Evolutionary conservation across 225 moss, liverwort and hornwort species (phyloP), one percentile per base, ranked within the genome.

Genomic region (Anthoceros angustus): DNA sequence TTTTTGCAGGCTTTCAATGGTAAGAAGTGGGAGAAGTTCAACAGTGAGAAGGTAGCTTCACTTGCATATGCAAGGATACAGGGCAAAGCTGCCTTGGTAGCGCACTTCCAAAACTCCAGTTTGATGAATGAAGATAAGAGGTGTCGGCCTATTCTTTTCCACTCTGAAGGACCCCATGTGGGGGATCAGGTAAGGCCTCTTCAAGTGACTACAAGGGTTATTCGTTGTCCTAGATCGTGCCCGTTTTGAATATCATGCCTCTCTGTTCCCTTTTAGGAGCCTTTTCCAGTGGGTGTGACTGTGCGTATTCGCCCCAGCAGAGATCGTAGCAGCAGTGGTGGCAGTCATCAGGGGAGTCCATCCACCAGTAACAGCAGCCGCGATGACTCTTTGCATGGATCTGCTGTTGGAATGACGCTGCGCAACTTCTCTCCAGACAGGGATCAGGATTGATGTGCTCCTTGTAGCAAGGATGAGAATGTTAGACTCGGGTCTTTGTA

Each of bases 71-170:
- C 95, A 10, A 85, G 95, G 39, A 98, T 98, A 63, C 95, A 98
- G 80, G 95, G 95, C n/a, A 98, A 98, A 73, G 88, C 95, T 70
- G 95, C 95, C 38, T 84, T 98, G 42, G 91, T 91, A 6, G 91
- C 88, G 39, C 95, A 91, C 64, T 98, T 98, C 64, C 95, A 98
- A 61, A 98, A 98, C 75, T 98, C 91, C 15, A 88, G 88, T 79
- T 76, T 98, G 48, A 91, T 98, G 91, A 91, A 98, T 75, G 95
- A 98, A 77, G 95, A 98, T 69, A 98, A 98, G 65, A 83, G 95
- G 15, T 98, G 95, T 80, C 88, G 91, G 38, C 91, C 95, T 55
- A 98, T 98, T 81, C 85, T 98, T 63, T 98, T 98, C 74, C 91
- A 98, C 67, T 91, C 91, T 41, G 95, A 98, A 72, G 95, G 91